Evolutionary conservation across 75 land plant genomes (phyloP).

Genomic region (Selaginella tamariscina): DNA sequence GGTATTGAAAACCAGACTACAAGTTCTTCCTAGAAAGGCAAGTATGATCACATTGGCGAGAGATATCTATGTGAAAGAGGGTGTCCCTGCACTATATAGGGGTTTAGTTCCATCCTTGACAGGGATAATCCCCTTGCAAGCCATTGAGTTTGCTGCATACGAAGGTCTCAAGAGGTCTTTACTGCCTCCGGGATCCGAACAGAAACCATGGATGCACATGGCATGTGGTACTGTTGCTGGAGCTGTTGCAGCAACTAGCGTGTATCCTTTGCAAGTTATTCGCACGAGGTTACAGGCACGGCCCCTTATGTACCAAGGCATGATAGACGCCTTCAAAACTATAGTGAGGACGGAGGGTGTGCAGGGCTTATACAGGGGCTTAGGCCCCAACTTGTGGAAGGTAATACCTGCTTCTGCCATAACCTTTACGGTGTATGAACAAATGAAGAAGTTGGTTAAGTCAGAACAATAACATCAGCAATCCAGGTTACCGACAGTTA

Average conservation of each 20-base stretch:
- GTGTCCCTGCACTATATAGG: constrained; percentile 57
- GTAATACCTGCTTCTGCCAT: constrained; percentile 87
- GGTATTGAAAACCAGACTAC: constrained; percentile 75
- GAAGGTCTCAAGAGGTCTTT: constrained; percentile 62
- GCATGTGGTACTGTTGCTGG: constrained; percentile 81
- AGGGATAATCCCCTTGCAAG: constrained; percentile 88
- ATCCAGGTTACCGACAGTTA: no score
- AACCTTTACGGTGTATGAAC: constrained; percentile 73
- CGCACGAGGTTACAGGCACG: constrained; percentile 94
- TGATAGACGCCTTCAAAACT: constrained; percentile 60
- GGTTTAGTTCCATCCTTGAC: constrained; percentile 71
- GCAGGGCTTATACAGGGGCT: constrained; percentile 68
- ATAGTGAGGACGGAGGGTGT: constrained; percentile 57
- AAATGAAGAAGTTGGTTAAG: constrained; percentile 61
- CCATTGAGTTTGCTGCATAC: constrained; percentile 77
- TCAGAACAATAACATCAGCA: no score
- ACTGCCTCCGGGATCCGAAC: constrained; percentile 57
- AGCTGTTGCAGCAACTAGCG: constrained; percentile 84
- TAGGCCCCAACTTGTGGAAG: constrained; percentile 71
- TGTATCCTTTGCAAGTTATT: constrained; percentile 79
- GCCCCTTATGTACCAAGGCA: constrained; percentile 38
- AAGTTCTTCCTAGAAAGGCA: constrained; percentile 40
- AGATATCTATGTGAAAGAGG: constrained; percentile 65
- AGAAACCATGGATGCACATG: constrained; percentile 63
- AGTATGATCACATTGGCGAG: constrained; percentile 40